Base-by-base conservation (phyloP, 805 yeast genomes). In the Suhomyces sp. region DNA sequence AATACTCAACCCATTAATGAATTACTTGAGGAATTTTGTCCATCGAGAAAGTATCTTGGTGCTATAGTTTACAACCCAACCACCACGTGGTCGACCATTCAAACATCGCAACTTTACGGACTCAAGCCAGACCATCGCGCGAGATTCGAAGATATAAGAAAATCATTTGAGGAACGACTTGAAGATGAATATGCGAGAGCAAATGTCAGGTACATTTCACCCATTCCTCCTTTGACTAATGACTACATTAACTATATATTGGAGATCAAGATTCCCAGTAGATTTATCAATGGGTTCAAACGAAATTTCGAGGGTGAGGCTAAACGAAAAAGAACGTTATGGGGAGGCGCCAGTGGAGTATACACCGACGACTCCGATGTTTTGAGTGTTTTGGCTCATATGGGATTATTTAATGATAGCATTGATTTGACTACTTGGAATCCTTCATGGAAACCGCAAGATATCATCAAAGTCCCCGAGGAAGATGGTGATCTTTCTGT, bases 341-440 rank as follows among this genome's bases (percentile, higher is more conserved):
- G 98, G 98, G 99, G 99, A 2, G 79, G 79, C 2, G 63, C 63
- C 10, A 81, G 92, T 1, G 96, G 92, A 43, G 75, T 94, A 0
- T 94, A 93, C 67, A 89, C 97, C 0, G 98, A 94, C 67, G 99
- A 93, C 66, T 87, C 96, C 0, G 97, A 93, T 66, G 72, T 92
- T 2, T 76, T 93, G 35, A 76, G 88, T 4, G 86, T 85, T 0
- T 70, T 93, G 48, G 79, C 82, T 55, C 98, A 94, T 60, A 72
- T 84, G 54, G 97, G 97, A 0, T 69, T 85, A 44, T 75, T 85
- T 51, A 66, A 78, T 49, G 64, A 76, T 10, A 64, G 47, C 4
- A 48, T 69, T 2, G 67, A 71, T 50, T 57, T 72, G 53, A 53
- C 57, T n/a, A 61, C 59, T 31, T 66, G 76, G 72, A 72, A 72